Conservation (phyloP, 441 rosid genomes). For the Populus hybrid region DNA sequence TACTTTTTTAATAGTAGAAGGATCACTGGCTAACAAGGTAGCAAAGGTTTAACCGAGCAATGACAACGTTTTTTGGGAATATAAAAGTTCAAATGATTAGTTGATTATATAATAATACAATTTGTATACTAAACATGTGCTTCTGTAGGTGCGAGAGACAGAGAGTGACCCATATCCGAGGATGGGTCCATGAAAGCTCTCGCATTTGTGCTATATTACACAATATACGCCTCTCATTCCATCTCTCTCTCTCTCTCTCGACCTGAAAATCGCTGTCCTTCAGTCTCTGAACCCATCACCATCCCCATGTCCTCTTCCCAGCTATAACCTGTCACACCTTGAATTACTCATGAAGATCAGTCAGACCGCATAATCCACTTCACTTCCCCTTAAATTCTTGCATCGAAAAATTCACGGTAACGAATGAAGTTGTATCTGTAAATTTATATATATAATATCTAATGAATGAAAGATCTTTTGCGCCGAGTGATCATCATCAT, state of each 20-base stretch:
- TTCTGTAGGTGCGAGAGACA: conserved; percentile 12
- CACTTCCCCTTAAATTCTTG: conserved; percentile 3
- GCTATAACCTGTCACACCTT: conserved; percentile 29
- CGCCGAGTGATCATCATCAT: background rate
- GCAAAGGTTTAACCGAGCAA: background rate
- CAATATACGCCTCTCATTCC: conserved; percentile 28
- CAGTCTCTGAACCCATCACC: conserved; percentile 37
- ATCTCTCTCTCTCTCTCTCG: conserved; percentile 22
- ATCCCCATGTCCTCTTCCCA: conserved; percentile 30
- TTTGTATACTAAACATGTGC: background rate
- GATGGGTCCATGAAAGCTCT: conserved; percentile 50
- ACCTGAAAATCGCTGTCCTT: conserved; percentile 42
- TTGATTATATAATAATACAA: background rate
- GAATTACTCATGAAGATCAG: conserved; percentile 11
- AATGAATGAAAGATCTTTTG: background rate
- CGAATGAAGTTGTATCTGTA: background rate
- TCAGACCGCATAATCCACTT: conserved; percentile 15
- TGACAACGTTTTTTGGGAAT: background rate
- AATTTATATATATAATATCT: background rate
- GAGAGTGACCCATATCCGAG: conserved; percentile 26
- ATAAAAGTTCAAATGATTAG: conserved; percentile 18
- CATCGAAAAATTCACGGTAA: background rate
- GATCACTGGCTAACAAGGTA: background rate
- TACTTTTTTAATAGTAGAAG: background rate
- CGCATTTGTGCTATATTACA: conserved; percentile 26